Evolutionary conservation across 306 rosid species (phyloP).

Genomic region (Dryas alaskensis): DNA sequence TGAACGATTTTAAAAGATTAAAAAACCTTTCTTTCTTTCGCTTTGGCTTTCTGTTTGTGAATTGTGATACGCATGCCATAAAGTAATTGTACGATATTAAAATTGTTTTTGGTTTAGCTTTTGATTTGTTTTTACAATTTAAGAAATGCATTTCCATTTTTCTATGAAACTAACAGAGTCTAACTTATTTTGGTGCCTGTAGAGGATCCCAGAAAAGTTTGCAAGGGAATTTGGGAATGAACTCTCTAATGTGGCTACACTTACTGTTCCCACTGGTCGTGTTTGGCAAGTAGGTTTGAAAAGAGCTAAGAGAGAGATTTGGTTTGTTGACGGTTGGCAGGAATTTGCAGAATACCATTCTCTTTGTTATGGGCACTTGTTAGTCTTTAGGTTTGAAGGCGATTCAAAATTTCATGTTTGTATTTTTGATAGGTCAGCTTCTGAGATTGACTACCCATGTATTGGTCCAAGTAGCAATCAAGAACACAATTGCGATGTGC

Average conservation of each 20-base stretch:
- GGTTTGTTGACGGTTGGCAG: conserved; percentile 20
- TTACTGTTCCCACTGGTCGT: conserved; percentile 18
- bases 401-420: conserved; percentile 27
- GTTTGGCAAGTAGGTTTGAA: conserved; percentile 29
- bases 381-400: conserved; percentile 30
- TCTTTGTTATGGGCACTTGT: neutral
- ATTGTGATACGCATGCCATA: neutral
- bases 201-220: conserved; percentile 25
- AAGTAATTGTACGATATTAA: too few species aligned
- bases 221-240: conserved; percentile 5
- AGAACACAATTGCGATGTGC: too few species aligned
- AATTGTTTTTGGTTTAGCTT: neutral
- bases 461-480: neutral
- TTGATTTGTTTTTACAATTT: neutral
- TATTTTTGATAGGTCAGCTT: conserved; percentile 14
- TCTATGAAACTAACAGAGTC: neutral
- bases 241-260: neutral
- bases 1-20: too few species aligned
- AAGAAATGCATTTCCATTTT: neutral
- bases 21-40: too few species aligned
- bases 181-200: neutral
- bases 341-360: conserved; percentile 21
- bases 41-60: neutral
- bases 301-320: conserved; percentile 4
- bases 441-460: conserved; percentile 30